Evolutionary conservation across 768 basidiomycete species (phyloP).

Genomic region (Mycena latifolia): DNA sequence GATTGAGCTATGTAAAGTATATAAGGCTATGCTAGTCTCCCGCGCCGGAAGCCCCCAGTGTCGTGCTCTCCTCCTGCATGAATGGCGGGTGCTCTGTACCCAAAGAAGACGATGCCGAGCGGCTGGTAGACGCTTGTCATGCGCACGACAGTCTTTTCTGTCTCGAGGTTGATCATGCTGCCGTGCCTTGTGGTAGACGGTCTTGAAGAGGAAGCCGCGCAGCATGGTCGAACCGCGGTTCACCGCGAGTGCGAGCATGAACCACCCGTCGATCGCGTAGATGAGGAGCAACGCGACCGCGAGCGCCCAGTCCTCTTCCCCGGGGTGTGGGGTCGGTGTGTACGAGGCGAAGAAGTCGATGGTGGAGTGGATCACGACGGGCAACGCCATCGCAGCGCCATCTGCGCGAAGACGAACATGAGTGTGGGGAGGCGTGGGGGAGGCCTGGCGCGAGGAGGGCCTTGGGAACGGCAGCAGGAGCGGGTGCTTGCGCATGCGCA

Average conservation of each 20-base stretch:
- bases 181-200: constrained; percentile 21
- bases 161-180: too few species aligned
- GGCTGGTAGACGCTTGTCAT: too few species aligned
- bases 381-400: constrained; percentile 25
- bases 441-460: not conserved
- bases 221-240: constrained; percentile 19
- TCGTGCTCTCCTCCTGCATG: too few species aligned
- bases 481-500: constrained; percentile 9
- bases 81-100: too few species aligned
- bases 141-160: too few species aligned
- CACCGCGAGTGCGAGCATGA: constrained; percentile 20
- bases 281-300: constrained; percentile 15
- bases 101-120: too few species aligned
- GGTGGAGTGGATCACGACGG: constrained; percentile 8
- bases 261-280: constrained; percentile 22
- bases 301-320: constrained; percentile 15
- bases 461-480: constrained; percentile 11
- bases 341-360: constrained; percentile 16
- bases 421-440: not conserved
- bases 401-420: constrained; percentile 12
- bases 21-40: too few species aligned
- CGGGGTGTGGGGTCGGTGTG: constrained; percentile 11
- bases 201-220: constrained; percentile 21
- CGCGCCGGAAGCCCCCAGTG: too few species aligned
- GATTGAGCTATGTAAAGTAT: too few species aligned